A percentile compares a stretch with the other conserved stretches of the same genome.
phyloP scores from a whole-genome alignment of 1,139 yeast genomes.

The Hansenula sp. region DNA sequence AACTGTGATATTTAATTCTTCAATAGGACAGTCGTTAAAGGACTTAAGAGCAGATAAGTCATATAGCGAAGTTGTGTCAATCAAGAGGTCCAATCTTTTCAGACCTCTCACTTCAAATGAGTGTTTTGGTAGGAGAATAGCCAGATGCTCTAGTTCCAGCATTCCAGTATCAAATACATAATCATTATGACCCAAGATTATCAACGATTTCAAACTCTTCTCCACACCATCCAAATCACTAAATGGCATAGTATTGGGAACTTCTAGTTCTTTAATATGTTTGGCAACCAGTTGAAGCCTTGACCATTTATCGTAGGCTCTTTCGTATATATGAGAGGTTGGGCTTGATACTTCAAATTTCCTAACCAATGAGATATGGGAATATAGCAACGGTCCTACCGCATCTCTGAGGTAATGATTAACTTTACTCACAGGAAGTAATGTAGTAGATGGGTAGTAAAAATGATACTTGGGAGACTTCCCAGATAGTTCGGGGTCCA shows the following conservation, averaged over 20 bases:
- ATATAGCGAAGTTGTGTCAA: conserved; percentile 5
- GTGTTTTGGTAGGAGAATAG: background rate
- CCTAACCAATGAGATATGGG: background rate
- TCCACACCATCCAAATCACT: background rate
- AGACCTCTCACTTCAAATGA: background rate
- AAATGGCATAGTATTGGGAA: background rate
- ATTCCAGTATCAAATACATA: background rate
- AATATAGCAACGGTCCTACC: background rate
- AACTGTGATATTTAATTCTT: conserved; percentile 11
- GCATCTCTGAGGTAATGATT: background rate
- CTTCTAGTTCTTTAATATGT: background rate
- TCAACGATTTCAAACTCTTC: background rate
- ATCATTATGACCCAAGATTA: background rate
- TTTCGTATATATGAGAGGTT: background rate
- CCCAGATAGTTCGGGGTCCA: background rate
- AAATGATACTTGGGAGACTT: background rate
- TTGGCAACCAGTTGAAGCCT: background rate
- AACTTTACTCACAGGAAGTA: background rate
- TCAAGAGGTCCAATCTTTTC: conserved; percentile 14
- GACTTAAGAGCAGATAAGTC: background rate
- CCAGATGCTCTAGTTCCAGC: background rate
- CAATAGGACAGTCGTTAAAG: background rate
- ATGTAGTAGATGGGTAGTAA: background rate
- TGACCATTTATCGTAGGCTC: background rate
- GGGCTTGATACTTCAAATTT: background rate